Evolutionary conservation across 768 basidiomycete genomes (phyloP), one percentile per base, ranked within the genome.

Genomic region (Lactifluus subvellereus): DNA sequence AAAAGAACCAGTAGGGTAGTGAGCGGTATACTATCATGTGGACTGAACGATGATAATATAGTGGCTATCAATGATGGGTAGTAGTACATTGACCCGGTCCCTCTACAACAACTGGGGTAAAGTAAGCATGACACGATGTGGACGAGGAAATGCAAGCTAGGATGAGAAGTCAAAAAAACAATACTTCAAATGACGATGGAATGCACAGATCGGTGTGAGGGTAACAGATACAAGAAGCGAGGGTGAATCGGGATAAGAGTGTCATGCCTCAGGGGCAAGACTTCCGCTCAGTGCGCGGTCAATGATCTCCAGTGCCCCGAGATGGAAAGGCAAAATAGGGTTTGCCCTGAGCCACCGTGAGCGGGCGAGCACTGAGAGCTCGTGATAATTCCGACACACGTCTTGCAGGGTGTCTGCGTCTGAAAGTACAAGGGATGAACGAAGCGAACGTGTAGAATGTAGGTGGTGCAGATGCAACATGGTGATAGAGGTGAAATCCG

Each of bases 271-370:
- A 33, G 71, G 69, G 9, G 54, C 56, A 14, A 68, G 64, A 56
- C 73, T 73, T 47, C 74, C 74, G 45, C 67, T 68, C n/a, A 79
- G 70, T 4, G 76, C 76, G 35, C 71, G 69, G 18, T 74, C 72
- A 83, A 90, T 88, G 20, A 78, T 77, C 61, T 89, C 84, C 30
- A 89, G 77, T 16, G 88, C 88, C 35, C 84, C 85, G 40, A 92
- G 77, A 69, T 93, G 90, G 70, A 87, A 83, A 13, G 90, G 91
- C 56, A 93, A 72, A 43, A 77, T 75, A 10, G 82, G 77, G 68
- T 82, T 79, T 57, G 75, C 78, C 33, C 74, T 77, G 52, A 83
- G 74, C 64, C 77, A 77, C 80, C 74, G 74, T 54, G 72, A 71
- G 30, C 73, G 73, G 3, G 84, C 79, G 10, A 92, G 81, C 33